A percentile compares a stretch with the other conserved stretches of the same genome.
phyloP scores from a whole-genome alignment of 345 rosid species.

The Arabidopsis arenosa region DNA sequence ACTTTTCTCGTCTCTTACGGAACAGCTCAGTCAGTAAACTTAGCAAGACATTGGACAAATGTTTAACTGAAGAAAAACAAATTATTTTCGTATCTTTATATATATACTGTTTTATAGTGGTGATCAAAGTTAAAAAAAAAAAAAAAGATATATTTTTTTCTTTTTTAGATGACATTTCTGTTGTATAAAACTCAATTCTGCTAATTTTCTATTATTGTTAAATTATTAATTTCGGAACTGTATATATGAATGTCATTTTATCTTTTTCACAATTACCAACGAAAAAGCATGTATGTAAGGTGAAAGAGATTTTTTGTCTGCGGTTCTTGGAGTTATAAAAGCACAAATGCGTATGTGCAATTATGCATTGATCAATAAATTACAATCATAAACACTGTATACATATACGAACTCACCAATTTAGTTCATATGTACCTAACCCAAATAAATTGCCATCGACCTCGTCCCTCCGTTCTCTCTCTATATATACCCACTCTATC shows the following conservation, averaged over 20 bases:
- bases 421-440: conserved; percentile 50
- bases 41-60: background rate
- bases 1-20: conserved; percentile 23
- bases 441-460: conserved; percentile 34
- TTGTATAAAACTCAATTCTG: background rate
- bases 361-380: background rate
- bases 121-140: background rate
- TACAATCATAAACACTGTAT: conserved; percentile 28
- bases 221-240: background rate
- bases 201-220: background rate
- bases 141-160: background rate
- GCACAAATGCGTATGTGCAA: background rate
- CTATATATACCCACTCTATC: conserved; percentile 37
- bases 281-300: conserved; percentile 12
- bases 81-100: background rate
- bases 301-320: conserved; percentile 12
- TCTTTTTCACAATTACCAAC: background rate
- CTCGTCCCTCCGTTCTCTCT: conserved; percentile 16
- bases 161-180: background rate
- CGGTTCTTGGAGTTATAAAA: conserved; percentile 25
- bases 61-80: background rate
- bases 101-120: background rate
- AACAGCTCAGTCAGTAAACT: conserved; percentile 4
- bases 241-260: background rate
- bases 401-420: conserved; percentile 6